phyloP scores from a whole-genome alignment of 2,329 filamentous ascomycete species.

The Colletotrichum sp. region DNA sequence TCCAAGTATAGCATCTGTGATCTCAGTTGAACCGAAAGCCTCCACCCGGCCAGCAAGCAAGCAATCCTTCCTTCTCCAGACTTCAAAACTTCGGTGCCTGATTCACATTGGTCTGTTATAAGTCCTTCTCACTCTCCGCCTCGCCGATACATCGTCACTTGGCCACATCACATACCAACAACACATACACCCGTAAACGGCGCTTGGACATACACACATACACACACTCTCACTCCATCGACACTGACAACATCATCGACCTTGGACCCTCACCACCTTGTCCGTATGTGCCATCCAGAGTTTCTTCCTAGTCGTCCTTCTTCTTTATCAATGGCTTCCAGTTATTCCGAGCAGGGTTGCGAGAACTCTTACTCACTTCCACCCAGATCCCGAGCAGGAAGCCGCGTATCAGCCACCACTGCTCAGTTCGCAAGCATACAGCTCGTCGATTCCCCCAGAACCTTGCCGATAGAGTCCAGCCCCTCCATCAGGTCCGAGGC shows the following conservation, averaged over 20 bases:
- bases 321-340: constrained; percentile 31
- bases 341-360: constrained; percentile 27
- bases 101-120: constrained; percentile 15
- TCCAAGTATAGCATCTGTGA: constrained; percentile 24
- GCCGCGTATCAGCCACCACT: constrained; percentile 32
- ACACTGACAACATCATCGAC: neutral
- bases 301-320: constrained; percentile 27
- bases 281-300: constrained; percentile 30
- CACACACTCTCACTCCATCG: neutral
- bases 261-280: constrained; percentile 8
- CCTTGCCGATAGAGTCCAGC: constrained; percentile 23
- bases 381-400: constrained; percentile 35
- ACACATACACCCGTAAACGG: neutral
- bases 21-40: constrained; percentile 19
- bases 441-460: constrained; percentile 28
- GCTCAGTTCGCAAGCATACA: constrained; percentile 29
- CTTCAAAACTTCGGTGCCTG: constrained; percentile 13
- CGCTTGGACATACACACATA: constrained; percentile 8
- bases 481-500: constrained; percentile 27
- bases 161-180: constrained; percentile 5
- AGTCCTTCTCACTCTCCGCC: constrained; percentile 5
- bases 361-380: constrained; percentile 38
- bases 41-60: constrained; percentile 15
- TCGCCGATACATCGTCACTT: constrained; percentile 11
- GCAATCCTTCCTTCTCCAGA: constrained; percentile 20